Base-by-base conservation (phyloP, 495 filamentous ascomycete genomes). In the Xylaria venustula region DNA sequence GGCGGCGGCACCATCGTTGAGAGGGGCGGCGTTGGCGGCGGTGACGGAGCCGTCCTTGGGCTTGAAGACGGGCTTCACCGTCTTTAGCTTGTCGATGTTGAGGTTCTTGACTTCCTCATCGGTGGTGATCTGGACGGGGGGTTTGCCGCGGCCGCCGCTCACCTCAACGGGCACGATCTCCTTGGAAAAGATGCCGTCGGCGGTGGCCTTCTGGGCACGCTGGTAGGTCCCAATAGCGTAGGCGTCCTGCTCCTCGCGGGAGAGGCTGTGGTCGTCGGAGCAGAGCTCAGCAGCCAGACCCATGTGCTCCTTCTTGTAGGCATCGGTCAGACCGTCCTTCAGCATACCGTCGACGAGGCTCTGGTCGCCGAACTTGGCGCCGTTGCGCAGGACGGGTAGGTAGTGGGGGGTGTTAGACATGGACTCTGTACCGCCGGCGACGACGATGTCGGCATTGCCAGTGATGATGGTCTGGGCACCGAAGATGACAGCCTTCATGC, bases 361-460 rank as follows among this genome's bases (percentile, higher is more conserved):
- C 71, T 90, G 87, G 78, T 96, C 83, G 67, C 94, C 94, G 76
- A 90, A 98, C 79, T 97, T 97, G 71, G 86, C 84, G 49, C 94
- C 94, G 50, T 76, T 85, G 65, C 94, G 90, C 25, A 92, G 79
- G 67, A 79, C 88, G 45, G 91, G 90, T 45, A 96, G 86, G 80
- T 98, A 98, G 79, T 98, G 92, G n/a, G 95, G 95, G 49, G 87
- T 82, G 79, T 97, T 98, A 63, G 91, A 93, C 94, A 98, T 98
- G 77, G 90, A 94, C 81, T 98, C 94, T 60, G 93, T 85, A 60
- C 94, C 94, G 66, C 93, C 94, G 42, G 91, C 95, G 15, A 98
- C 88, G 40, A 98, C 86, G 63, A 94, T 84, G 57, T 90, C 87
- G 63, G 94, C 92, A 68, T 88, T 94, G 62, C 94, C 93, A 30